These are phyloP conservation scores for Floccularia luteovirens DNA, from an alignment of 768 basidiomycete species.

Conservation along the genomic window DNA sequence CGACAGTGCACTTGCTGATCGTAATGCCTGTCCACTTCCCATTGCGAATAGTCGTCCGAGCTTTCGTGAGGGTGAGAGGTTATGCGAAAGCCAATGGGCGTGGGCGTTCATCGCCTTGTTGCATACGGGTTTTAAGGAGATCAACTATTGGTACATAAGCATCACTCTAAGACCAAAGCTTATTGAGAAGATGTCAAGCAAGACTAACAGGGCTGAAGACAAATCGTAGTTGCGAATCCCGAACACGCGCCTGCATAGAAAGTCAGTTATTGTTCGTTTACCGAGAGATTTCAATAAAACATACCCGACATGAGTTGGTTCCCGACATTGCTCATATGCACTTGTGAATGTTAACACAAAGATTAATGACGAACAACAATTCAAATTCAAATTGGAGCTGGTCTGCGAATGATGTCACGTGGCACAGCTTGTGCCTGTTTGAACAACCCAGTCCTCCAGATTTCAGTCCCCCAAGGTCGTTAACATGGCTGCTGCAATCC, in stretches of 20 bases:
- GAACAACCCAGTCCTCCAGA: too few species aligned
- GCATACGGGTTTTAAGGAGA: constrained; percentile 85
- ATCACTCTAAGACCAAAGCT: neutral
- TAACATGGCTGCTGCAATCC: constrained; percentile 33
- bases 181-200: constrained; percentile 1
- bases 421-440: too few species aligned
- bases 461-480: too few species aligned
- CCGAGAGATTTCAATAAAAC: constrained; percentile 5
- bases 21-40: too few species aligned
- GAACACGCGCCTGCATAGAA: constrained; percentile 58
- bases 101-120: constrained; percentile 57
- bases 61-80: neutral
- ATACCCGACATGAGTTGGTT: constrained; percentile 61
- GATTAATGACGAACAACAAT: too few species aligned
- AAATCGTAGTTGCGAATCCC: constrained; percentile 67
- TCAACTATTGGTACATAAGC: constrained; percentile 47
- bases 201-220: constrained; percentile 67
- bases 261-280: constrained; percentile 1
- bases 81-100: neutral
- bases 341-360: too few species aligned
- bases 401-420: too few species aligned
- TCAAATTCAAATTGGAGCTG: too few species aligned
- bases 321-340: constrained; percentile 59
- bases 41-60: neutral
- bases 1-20: too few species aligned